Evolutionary conservation across 345 rosid species (phyloP).

Genomic region (Dipteronia dyeriana): DNA sequence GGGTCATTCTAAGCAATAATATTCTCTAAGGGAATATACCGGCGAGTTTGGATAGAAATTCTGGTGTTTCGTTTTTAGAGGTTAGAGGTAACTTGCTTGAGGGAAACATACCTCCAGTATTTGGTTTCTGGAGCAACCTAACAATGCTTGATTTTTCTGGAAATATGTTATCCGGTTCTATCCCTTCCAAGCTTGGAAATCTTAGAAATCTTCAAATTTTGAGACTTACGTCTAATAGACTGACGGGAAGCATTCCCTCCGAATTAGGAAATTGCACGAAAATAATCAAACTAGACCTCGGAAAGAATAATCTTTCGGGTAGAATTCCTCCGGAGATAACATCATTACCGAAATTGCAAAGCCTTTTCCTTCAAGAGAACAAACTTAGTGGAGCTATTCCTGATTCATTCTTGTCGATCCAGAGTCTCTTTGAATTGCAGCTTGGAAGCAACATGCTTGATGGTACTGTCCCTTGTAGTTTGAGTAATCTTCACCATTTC

Average conservation of each 20-base stretch:
- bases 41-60: slow-evolving; percentile 23
- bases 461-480: slow-evolving; percentile 40
- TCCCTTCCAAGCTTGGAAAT: slow-evolving; percentile 41
- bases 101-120: slow-evolving; percentile 30
- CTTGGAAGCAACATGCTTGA: slow-evolving; percentile 38
- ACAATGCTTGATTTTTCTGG: slow-evolving; percentile 40
- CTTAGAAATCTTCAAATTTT: slow-evolving; percentile 34
- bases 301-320: slow-evolving; percentile 35
- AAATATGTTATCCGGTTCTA: slow-evolving; percentile 34
- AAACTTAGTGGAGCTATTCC: slow-evolving; percentile 36
- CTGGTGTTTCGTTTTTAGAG: slow-evolving; percentile 26
- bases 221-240: slow-evolving; percentile 29
- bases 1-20: slow-evolving; percentile 39
- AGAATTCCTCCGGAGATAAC: slow-evolving; percentile 33
- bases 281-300: slow-evolving; percentile 37
- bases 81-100: slow-evolving; percentile 35
- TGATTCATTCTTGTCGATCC: slow-evolving; percentile 32
- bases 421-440: slow-evolving; percentile 36
- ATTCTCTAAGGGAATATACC: slow-evolving; percentile 34
- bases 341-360: slow-evolving; percentile 29
- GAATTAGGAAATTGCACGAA: slow-evolving; percentile 32
- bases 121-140: slow-evolving; percentile 40
- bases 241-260: slow-evolving; percentile 38
- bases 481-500: slow-evolving; percentile 38
- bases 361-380: slow-evolving; percentile 40